Conservation (phyloP, 805 yeast species). For the Candida tibetensis region DNA sequence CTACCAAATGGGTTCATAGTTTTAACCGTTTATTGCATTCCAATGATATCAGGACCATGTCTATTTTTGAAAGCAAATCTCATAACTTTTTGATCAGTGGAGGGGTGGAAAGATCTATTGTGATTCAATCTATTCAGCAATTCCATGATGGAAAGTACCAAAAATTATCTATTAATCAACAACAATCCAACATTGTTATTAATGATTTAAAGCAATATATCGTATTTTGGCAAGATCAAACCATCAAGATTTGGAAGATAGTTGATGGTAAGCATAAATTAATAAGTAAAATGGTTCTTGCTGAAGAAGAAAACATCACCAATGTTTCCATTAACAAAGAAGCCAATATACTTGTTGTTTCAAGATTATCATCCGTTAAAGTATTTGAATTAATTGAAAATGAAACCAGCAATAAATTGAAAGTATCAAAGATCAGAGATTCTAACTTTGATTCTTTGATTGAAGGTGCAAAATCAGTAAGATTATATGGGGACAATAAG, state of each 20-base stretch:
- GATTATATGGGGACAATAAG: slow-evolving; percentile 44
- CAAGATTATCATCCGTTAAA: slow-evolving; percentile 65
- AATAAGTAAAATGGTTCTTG: slow-evolving; percentile 60
- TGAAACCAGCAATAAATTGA: slow-evolving; percentile 34
- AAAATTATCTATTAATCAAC: slow-evolving; percentile 66
- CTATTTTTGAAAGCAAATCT: slow-evolving; percentile 65
- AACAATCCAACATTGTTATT: slow-evolving; percentile 48
- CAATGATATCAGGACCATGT: slow-evolving; percentile 78
- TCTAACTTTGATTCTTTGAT: slow-evolving; percentile 35
- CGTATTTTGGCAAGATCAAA: slow-evolving; percentile 78
- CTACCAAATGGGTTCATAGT: slow-evolving; percentile 69
- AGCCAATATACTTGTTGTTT: slow-evolving; percentile 67
- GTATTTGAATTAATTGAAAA: slow-evolving; percentile 58
- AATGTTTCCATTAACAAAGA: slow-evolving; percentile 62
- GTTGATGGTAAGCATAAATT: slow-evolving; percentile 48
- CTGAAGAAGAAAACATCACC: slow-evolving; percentile 79
- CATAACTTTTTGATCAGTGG: slow-evolving; percentile 73
- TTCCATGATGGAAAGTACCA: slow-evolving; percentile 72
- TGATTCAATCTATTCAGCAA: slow-evolving; percentile 59
- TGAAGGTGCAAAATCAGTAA: slow-evolving; percentile 55
- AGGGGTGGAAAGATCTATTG: slow-evolving; percentile 74
- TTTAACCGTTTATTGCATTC: slow-evolving; percentile 80
- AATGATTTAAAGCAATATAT: slow-evolving; percentile 51
- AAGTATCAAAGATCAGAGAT: slow-evolving; percentile 54
- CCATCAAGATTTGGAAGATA: slow-evolving; percentile 76